Base-by-base conservation (phyloP, 148 eudicot species). In the Fagopyrum esculentum region DNA sequence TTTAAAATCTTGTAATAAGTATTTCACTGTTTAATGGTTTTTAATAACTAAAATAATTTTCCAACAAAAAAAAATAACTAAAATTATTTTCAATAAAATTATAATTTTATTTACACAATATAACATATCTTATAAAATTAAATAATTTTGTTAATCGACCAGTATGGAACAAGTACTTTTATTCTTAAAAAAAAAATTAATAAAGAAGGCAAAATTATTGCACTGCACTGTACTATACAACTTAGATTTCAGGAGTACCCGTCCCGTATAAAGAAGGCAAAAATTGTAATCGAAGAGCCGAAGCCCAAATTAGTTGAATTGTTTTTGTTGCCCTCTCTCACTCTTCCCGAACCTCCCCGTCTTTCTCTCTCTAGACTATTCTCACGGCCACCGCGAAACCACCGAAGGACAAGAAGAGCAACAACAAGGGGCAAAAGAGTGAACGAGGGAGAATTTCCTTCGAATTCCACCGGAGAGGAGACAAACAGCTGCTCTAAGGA, bases 311-410 rank as follows among this genome's bases (percentile, higher is more conserved):
- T 30, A n/a, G 35, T 66, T 66, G 71, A 66, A 66, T 40, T 22
- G 3, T 1, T 17, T 22, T 22, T 22, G 26, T 22, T 35, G 40
- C 40, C 15, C 30, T 35, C 8, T 66, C 47, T 40, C 45, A 17
- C 71, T 66, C 71, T 43, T 6, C 70, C 70, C 70, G 71, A 66
- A 45, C 46, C 71, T 66, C 71, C 47, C 45, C 70, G 47, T 66
- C 70, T 40, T 46, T 40, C 7, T 54, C 17, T 48, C 70, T 66
- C 71, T 66, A 66, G 71, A 66, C 71, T 15, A 66, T 66, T 66
- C 71, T 43, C 71, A 66, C 71, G 71, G 71, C 71, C 5, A 66
- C 17, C 47, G 46, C 17, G 71, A 43, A n/a, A 40, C 17, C 46
- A 40, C 8, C 46, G 70, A 40, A 35, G 47, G 47, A 35, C 46